A percentile compares a stretch with the other conserved stretches of the same genome.
These are phyloP conservation scores for Pyrenochaeta sp. DNA, from an alignment of 2,329 filamentous ascomycete species.

Conservation along the genomic window DNA sequence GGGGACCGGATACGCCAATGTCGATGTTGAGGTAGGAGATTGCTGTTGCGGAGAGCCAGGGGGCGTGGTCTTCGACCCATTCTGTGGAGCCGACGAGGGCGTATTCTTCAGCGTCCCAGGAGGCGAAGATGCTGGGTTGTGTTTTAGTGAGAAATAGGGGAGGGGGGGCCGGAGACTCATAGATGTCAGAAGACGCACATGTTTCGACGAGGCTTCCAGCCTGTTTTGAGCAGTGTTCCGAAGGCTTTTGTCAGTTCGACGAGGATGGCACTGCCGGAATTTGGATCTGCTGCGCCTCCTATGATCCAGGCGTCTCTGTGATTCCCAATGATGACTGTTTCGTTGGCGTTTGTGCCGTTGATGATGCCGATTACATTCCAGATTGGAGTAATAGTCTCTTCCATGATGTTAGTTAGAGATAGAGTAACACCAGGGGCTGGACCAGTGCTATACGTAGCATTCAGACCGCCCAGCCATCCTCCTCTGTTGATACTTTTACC, in stretches of 20 bases:
- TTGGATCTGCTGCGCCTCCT: conserved; percentile 61
- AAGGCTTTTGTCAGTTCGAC: conserved; percentile 59
- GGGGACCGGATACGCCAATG: conserved; percentile 48
- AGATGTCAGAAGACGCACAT: too few species aligned
- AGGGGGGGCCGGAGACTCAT: not conserved
- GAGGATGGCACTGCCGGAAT: conserved; percentile 58
- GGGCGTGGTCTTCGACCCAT: conserved; percentile 59
- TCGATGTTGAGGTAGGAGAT: conserved; percentile 60
- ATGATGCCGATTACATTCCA: conserved; percentile 77
- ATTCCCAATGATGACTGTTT: conserved; percentile 61
- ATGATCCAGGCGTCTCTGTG: conserved; percentile 63
- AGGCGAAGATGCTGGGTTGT: conserved; percentile 54
- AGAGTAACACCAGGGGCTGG: conserved; percentile 60
- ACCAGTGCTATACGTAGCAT: conserved; percentile 41
- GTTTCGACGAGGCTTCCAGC: conserved; percentile 55
- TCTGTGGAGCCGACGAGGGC: conserved; percentile 51
- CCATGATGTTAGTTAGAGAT: conserved; percentile 69
- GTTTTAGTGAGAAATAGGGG: conserved; percentile 6
- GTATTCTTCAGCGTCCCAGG: conserved; percentile 54
- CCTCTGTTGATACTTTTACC: conserved; percentile 45
- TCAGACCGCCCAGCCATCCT: conserved; percentile 42
- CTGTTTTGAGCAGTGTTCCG: conserved; percentile 54
- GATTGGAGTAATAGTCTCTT: conserved; percentile 76
- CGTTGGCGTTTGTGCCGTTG: conserved; percentile 66
- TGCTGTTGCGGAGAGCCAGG: conserved; percentile 52